Percentiles rank a stretch among this genome's conserved stretches.
Evolutionary conservation across 306 rosid species (phyloP).

Genomic region (Prunus persica): Prunus_persica_NCBIv2 NC_034009.1:37367501-37368000

Average conservation of each 20-base stretch:
- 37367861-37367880: not conserved
- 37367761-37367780: too few species aligned
- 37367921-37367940: not conserved
- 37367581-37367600: too few species aligned
- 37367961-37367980: constrained; percentile 62
- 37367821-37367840: not conserved
- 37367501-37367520: not conserved
- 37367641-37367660: too few species aligned
- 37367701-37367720: too few species aligned
- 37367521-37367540: not conserved
- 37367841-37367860: too few species aligned
- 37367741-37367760: not conserved
- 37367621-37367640: too few species aligned
- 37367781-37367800: not conserved
- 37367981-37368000: constrained; percentile 94
- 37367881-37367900: not conserved
- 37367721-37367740: too few species aligned
- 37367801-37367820: not conserved
- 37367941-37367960: not conserved
- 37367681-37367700: too few species aligned
- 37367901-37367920: not conserved
- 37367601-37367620: too few species aligned
- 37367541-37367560: not conserved
- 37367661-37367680: too few species aligned
- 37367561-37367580: too few species aligned